phyloP scores from a whole-genome alignment of 192 early-diverging fungal species.

The Globomyces pollinis-pini region DNA sequence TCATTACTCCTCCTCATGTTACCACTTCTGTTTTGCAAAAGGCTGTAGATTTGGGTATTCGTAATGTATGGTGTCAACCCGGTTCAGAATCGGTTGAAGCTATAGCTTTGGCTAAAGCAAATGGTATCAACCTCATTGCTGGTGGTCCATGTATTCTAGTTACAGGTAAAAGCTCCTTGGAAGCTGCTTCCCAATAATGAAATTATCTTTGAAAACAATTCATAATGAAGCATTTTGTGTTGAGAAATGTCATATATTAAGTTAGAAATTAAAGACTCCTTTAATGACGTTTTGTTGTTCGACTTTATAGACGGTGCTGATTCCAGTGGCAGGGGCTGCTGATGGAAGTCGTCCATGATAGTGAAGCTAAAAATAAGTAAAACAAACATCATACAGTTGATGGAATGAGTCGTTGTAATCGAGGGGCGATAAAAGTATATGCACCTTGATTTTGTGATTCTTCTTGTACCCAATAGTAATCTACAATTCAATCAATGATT shows the following conservation, averaged over 20 bases:
- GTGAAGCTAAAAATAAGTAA: constrained; percentile 16
- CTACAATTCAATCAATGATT: no score
- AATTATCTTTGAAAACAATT: no score
- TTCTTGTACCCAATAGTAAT: constrained; percentile 56
- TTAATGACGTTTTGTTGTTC: constrained; percentile 42
- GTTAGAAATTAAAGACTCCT: constrained; percentile 20
- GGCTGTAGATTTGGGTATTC: constrained; percentile 53
- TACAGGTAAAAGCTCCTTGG: constrained; percentile 16
- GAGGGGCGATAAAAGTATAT: constrained; percentile 79
- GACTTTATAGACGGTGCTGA: constrained; percentile 57
- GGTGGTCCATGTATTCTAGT: constrained; percentile 67
- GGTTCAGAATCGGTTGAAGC: constrained; percentile 55
- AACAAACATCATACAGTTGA: no score
- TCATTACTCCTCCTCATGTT: constrained; percentile 64
- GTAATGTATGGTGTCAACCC: constrained; percentile 65
- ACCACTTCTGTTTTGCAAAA: constrained; percentile 50
- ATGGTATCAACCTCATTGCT: constrained; percentile 41
- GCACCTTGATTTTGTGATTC: constrained; percentile 92
- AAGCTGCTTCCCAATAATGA: no score
- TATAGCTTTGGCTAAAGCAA: constrained; percentile 32
- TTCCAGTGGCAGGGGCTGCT: constrained; percentile 75
- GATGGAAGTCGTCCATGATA: constrained; percentile 70
- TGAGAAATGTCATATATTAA: no score
- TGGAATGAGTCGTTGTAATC: constrained; percentile 71
- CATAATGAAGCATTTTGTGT: no score